Percentiles rank a stretch among this genome's conserved stretches.
These are phyloP conservation scores for Cryptococcus sp. DNA, from an alignment of 1,284 basidiomycete species.

Conservation along the genomic window DNA sequence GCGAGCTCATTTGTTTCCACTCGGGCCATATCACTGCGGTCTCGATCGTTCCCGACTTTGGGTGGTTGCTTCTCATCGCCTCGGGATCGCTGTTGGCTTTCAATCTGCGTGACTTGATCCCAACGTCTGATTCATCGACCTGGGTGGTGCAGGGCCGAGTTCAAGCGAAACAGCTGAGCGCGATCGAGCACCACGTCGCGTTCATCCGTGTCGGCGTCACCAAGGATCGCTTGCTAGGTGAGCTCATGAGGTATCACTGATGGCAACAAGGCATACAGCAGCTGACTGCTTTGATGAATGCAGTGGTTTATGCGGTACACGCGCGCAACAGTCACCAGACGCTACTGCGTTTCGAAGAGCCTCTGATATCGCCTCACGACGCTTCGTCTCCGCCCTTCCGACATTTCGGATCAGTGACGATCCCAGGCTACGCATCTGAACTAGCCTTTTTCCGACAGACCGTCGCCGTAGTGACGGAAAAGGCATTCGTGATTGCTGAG, in stretches of 20 bases:
- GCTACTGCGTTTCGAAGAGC: conserved; percentile 33
- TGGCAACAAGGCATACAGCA: not conserved
- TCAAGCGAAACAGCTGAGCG: conserved; percentile 26
- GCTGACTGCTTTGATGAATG: not conserved
- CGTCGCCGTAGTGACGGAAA: conserved; percentile 36
- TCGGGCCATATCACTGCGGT: conserved; percentile 26
- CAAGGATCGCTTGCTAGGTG: conserved; percentile 36
- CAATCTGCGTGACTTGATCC: conserved; percentile 33
- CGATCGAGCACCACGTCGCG: conserved; percentile 22
- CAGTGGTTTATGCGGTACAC: conserved; percentile 26
- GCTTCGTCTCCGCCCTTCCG: conserved; percentile 21
- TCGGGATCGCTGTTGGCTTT: conserved; percentile 31
- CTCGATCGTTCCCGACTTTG: conserved; percentile 34
- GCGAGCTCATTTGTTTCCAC: conserved; percentile 31
- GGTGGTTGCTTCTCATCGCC: conserved; percentile 32
- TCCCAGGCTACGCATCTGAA: conserved; percentile 38
- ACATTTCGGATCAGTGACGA: conserved; percentile 24
- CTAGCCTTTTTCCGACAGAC: conserved; percentile 43
- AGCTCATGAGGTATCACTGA: not conserved
- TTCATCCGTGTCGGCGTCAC: conserved; percentile 34
- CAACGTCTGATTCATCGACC: conserved; percentile 34
- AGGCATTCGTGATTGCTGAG: conserved; percentile 38
- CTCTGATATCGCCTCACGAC: conserved; percentile 9
- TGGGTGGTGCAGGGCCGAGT: conserved; percentile 24
- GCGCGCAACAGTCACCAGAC: conserved; percentile 27